Evolutionary conservation across 2,329 filamentous ascomycete species (phyloP).

Genomic region (Chaetomiaceae sp.): DNA sequence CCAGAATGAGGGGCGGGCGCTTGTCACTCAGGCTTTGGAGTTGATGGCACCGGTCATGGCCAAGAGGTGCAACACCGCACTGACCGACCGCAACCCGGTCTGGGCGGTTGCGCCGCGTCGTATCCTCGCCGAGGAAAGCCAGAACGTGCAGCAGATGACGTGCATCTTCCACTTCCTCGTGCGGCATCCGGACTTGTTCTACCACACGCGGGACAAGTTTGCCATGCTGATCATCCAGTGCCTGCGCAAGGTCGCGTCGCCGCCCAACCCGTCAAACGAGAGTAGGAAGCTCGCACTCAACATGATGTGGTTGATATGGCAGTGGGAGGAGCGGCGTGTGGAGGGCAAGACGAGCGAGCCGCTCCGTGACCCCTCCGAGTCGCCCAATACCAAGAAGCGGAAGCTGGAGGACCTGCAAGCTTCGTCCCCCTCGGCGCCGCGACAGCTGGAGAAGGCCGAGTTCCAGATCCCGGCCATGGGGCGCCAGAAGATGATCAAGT

Average conservation of each 20-base stretch:
- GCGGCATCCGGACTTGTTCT: conserved; percentile 87
- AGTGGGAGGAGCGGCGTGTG: conserved; percentile 84
- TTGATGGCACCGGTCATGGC: conserved; percentile 91
- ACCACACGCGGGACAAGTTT: conserved; percentile 89
- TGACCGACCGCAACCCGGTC: conserved; percentile 68
- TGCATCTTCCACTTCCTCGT: conserved; percentile 98
- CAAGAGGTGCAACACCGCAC: conserved; percentile 67
- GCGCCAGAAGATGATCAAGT: conserved; percentile 82
- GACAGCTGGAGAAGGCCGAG: conserved; percentile 54
- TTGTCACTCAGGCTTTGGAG: conserved; percentile 92
- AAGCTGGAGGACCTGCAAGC: conserved; percentile 59
- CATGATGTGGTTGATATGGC: conserved; percentile 84
- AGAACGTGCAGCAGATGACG: conserved; percentile 92
- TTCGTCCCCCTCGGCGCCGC: conserved; percentile 51
- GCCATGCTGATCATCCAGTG: conserved; percentile 83
- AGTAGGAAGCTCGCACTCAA: conserved; percentile 87
- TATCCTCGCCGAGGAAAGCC: conserved; percentile 88
- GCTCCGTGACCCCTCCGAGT: conserved; percentile 53
- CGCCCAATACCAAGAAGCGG: conserved; percentile 70
- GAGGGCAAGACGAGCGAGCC: conserved; percentile 48
- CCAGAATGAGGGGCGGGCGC: conserved; percentile 85
- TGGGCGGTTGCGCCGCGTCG: conserved; percentile 90
- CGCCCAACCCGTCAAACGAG: conserved; percentile 81
- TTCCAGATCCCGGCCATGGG: conserved; percentile 64
- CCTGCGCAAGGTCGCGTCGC: conserved; percentile 78